A percentile compares a stretch with the other conserved stretches of the same genome.
phyloP scores from a whole-genome alignment of 129 eudicot species.

The Oenanthe sinensis region DNA sequence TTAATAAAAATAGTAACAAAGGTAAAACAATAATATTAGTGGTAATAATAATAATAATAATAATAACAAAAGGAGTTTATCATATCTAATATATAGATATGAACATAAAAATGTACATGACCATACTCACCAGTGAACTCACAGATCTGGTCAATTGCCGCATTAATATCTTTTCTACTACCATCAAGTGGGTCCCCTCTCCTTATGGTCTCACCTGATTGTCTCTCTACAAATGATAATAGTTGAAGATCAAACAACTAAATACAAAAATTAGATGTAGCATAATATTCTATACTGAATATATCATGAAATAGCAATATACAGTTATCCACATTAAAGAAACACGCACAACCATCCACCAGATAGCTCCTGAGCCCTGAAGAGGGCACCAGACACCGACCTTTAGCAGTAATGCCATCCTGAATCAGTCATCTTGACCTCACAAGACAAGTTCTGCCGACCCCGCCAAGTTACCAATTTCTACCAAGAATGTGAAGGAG shows the following conservation, averaged over 20 bases:
- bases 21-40: background rate
- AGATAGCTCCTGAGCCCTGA: background rate
- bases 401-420: background rate
- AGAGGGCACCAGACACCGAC: background rate
- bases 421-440: background rate
- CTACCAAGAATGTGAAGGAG: too few relatives aligned
- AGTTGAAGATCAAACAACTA: background rate
- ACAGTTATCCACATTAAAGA: background rate
- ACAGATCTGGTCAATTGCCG: constrained; percentile 88
- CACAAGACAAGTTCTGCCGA: background rate
- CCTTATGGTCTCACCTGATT: constrained; percentile 37
- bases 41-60: background rate
- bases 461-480: background rate
- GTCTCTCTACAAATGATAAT: constrained; percentile 29
- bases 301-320: background rate
- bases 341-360: background rate
- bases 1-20: background rate
- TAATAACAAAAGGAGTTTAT: background rate
- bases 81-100: background rate
- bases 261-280: background rate
- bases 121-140: constrained; percentile 74
- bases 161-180: constrained; percentile 91
- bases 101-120: background rate
- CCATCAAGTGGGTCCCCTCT: constrained; percentile 80
- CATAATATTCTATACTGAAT: background rate